Conservation (phyloP, 352 stramenopile species). For the Phytopythium chamaehyphon region DNA sequence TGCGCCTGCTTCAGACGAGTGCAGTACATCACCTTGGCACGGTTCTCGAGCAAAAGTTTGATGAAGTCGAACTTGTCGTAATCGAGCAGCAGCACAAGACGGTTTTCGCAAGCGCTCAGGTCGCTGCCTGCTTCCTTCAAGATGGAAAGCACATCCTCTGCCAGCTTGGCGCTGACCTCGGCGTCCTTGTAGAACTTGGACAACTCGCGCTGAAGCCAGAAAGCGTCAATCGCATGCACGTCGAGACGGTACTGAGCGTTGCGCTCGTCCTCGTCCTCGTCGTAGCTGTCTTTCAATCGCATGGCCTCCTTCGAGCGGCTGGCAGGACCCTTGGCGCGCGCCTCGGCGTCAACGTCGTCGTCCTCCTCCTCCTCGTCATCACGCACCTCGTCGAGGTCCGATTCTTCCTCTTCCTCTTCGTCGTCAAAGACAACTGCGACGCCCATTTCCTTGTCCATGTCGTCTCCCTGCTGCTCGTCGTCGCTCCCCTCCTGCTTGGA, state of each 20-base stretch:
- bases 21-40: conserved; percentile 95
- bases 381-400: conserved; percentile 90
- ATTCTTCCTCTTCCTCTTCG: conserved; percentile 94
- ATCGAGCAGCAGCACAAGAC: conserved; percentile 95
- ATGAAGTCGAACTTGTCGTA: conserved; percentile 99
- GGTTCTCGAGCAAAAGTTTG: conserved; percentile 96
- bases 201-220: conserved; percentile 97
- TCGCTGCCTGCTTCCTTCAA: conserved; percentile 62
- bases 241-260: conserved; percentile 81
- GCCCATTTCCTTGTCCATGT: conserved; percentile 97
- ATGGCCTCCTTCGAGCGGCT: conserved; percentile 35
- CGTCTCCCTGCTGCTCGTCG: conserved; percentile 43
- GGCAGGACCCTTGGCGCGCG: conserved; percentile 14
- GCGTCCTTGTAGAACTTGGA: conserved; percentile 96
- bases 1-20: conserved; percentile 96
- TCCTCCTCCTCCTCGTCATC: conserved; percentile 58
- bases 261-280: conserved; percentile 58
- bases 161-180: conserved; percentile 89
- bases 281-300: conserved; percentile 68
- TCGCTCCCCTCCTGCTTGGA: conserved; percentile 17
- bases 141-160: conserved; percentile 87
- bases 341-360: conserved; percentile 39
- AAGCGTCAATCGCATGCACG: conserved; percentile 97
- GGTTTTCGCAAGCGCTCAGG: conserved; percentile 94
- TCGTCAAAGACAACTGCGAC: conserved; percentile 98